Base-by-base conservation (phyloP, 805 yeast genomes). In the Jamesozyma piceae region DNA sequence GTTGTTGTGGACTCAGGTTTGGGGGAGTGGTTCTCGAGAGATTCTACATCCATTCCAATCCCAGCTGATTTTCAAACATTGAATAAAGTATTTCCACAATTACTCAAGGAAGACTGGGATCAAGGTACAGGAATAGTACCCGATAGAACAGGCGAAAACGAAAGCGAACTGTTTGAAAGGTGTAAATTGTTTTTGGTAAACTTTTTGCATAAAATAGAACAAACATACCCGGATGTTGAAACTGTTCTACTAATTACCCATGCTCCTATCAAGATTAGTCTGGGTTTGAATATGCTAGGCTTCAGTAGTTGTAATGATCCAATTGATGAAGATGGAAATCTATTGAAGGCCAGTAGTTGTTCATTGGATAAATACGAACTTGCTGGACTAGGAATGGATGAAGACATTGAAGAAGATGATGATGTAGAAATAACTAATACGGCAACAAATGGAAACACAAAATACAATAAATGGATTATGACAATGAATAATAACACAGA, bases 21-120 rank as follows among this genome's bases (percentile, higher is more conserved):
- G 21, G 94, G 96, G 19, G 97, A 92, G 64, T 88, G 95, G 95
- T 90, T 83, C 56, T 75, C 76, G 52, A 76, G 75, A 17, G 95
- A 52, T 67, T 14, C 27, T 13, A 20, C n/a, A 14, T 67, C 75
- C 14, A 75, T 82, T 45, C 95, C 97, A 2, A 64, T 63, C 24
- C 89, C 96, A 1, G 87, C 82, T 0, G 60, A 69, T 18, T 63
- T 65, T 39, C 71, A 68, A 14, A 53, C 63, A 1, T 67, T 87
- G 50, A 60, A 67, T 32, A 54, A 62, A 33, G 77, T 75, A 47
- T 90, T 90, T 60, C 68, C 73, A 0, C 60, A 59, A 3, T 64
- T 74, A 4, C 52, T 76, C 28, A 62, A 62, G 15, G 49, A 52
- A 37, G 70, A 67, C 13, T 77, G 84, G 73, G 60, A 68, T 14